phyloP scores from a whole-genome alignment of 129 eudicot species.

The Flaveria bidentis region DNA sequence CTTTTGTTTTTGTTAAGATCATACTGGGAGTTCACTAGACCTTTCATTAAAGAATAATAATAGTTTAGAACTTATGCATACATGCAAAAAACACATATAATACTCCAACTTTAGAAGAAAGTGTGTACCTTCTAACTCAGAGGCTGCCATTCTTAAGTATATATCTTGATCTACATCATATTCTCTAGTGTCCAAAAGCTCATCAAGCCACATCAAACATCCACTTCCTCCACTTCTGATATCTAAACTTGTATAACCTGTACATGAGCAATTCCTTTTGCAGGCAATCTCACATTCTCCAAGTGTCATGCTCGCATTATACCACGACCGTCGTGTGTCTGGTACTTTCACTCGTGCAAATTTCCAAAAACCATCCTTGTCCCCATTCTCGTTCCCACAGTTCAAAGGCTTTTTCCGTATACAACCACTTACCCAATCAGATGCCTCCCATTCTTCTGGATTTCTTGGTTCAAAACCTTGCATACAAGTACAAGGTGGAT shows the following conservation, averaged over 20 bases:
- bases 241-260: constrained; percentile 36
- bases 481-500: constrained; percentile 41
- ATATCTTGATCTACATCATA: constrained; percentile 20
- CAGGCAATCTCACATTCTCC: constrained; percentile 35
- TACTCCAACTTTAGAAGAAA: neutral
- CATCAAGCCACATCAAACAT: constrained; percentile 41
- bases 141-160: constrained; percentile 30
- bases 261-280: constrained; percentile 35
- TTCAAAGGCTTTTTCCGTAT: constrained; percentile 26
- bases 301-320: constrained; percentile 33
- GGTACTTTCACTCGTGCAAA: constrained; percentile 31
- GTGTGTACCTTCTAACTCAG: constrained; percentile 20
- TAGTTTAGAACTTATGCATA: neutral
- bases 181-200: constrained; percentile 29
- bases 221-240: constrained; percentile 36
- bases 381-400: constrained; percentile 31
- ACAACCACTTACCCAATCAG: constrained; percentile 64
- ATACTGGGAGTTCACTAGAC: neutral
- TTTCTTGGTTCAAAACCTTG: constrained; percentile 32
- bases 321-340: constrained; percentile 32
- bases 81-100: neutral
- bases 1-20: neutral
- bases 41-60: neutral
- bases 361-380: constrained; percentile 32
- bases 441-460: constrained; percentile 23